Evolutionary conservation across 768 basidiomycete genomes (phyloP), one percentile per base, ranked within the genome.

Genomic region (Mycena haematopus): DNA sequence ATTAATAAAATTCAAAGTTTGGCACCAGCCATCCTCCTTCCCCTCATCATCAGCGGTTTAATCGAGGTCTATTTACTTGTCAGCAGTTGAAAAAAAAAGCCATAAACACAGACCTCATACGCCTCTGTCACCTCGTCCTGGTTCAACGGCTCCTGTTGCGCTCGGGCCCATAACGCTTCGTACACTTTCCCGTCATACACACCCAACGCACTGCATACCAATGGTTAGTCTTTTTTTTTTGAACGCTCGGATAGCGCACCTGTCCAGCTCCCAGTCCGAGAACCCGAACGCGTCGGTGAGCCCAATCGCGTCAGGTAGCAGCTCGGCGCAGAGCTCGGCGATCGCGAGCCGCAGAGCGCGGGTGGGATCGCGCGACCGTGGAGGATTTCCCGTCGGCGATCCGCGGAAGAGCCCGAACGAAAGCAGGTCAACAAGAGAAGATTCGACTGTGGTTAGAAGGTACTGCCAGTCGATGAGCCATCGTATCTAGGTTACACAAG

Each of bases 281-380:
- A 90, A 90, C 0, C 85, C 87, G 70, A 93, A 91, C 3, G 88
- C 85, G 70, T 93, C 91, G 6, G 81, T 86, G 56, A 92, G 74
- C 0, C 86, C 88, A 56, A 92, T 84, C 6, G 82, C 83, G 60
- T 93, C 81, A 0, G 89, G 86, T 0, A 91, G 71, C 13, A 92
- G 65, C 50, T 79, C 78, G 9, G 73, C 66, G 70, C 87, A 90
- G 0, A 84, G 63, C 6, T 69, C 51, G 27, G 83, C 73, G 62
- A 90, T 83, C 6, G 82, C 75, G 22, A 80, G 68, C 13, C 89
- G 83, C 24, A 91, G 71, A 0, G 72, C 73, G 38, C 79, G 77
- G 0, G 83, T 80, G 1, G 81, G 77, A 64, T 89, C 85, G 5
- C 61, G 68, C 24, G 72, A 69, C 24, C 55, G 66, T 1, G 63